A percentile compares a stretch with the other conserved stretches of the same genome.
Evolutionary conservation across 148 eudicot genomes (phyloP).

Genomic region (Silene conica): DNA sequence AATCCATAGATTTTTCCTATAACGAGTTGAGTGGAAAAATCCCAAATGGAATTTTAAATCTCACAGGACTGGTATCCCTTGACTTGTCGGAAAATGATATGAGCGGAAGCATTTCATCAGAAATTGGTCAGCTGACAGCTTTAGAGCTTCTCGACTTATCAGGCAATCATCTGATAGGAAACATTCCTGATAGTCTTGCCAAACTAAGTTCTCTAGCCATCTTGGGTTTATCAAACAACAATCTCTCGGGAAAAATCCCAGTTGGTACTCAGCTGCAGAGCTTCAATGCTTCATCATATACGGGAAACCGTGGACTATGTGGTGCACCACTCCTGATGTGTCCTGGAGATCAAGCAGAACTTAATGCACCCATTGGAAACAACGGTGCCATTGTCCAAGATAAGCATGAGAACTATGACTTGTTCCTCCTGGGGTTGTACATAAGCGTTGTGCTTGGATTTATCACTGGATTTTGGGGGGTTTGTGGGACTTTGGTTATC

Average conservation of each 20-base stretch:
- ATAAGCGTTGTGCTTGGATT: constrained; percentile 16
- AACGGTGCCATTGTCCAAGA: neutral
- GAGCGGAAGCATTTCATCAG: constrained; percentile 9
- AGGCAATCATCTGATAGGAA: constrained; percentile 10
- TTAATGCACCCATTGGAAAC: neutral
- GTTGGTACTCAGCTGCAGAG: constrained; percentile 7
- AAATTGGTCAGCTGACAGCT: constrained; percentile 15
- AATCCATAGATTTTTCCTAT: constrained; percentile 13
- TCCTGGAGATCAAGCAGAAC: neutral
- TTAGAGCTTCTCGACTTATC: constrained; percentile 19
- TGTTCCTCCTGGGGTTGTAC: constrained; percentile 10
- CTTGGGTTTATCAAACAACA: neutral
- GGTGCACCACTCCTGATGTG: constrained; percentile 12
- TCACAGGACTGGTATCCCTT: constrained; percentile 5
- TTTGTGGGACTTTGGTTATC: constrained; percentile 8
- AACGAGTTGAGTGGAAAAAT: constrained; percentile 16
- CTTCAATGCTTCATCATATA: constrained; percentile 11
- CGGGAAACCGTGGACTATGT: constrained; percentile 20
- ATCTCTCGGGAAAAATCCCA: neutral
- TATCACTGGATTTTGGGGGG: constrained; percentile 18
- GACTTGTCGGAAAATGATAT: constrained; percentile 12
- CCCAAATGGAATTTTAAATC: constrained; percentile 16
- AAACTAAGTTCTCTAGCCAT: neutral
- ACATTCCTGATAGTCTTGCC: constrained; percentile 12
- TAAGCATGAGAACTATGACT: neutral